Evolutionary conservation across 176 grass and related monocot species (phyloP).

Genomic region (Rhynchospora pubera): DNA sequence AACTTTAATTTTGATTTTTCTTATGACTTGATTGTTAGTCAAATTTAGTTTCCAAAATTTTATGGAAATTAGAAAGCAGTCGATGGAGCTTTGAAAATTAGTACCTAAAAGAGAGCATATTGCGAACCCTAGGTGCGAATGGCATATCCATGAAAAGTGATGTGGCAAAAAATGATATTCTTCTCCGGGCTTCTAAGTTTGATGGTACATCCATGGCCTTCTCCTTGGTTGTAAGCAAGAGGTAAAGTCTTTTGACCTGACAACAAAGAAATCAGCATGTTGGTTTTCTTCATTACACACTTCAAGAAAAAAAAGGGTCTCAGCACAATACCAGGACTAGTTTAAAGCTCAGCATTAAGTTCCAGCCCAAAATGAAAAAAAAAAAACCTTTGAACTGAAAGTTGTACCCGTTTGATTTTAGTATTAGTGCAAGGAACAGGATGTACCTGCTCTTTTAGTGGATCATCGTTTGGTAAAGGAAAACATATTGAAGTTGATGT

Average conservation of each 20-base stretch:
- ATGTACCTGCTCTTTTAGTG: constrained; percentile 68
- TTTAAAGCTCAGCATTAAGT: background rate
- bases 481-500: constrained; percentile 54
- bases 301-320: background rate
- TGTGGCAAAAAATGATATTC: constrained; percentile 88
- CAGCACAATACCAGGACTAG: background rate
- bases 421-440: constrained; percentile 16
- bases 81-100: background rate
- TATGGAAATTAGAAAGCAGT: background rate
- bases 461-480: constrained; percentile 44
- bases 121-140: constrained; percentile 69
- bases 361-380: too few species aligned
- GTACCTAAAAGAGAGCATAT: constrained; percentile 97
- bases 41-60: background rate
- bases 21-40: background rate
- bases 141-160: constrained; percentile 99
- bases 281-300: background rate
- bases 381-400: background rate
- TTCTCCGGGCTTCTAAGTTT: constrained; percentile 69
- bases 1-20: background rate
- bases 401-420: background rate
- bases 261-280: background rate
- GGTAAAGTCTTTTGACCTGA: constrained; percentile 77
- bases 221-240: constrained; percentile 83
- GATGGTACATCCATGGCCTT: constrained; percentile 65